Percentiles rank a stretch among this genome's conserved stretches.
phyloP scores from a whole-genome alignment of 257 asterid species.

The Solanum appendiculatum region DNA sequence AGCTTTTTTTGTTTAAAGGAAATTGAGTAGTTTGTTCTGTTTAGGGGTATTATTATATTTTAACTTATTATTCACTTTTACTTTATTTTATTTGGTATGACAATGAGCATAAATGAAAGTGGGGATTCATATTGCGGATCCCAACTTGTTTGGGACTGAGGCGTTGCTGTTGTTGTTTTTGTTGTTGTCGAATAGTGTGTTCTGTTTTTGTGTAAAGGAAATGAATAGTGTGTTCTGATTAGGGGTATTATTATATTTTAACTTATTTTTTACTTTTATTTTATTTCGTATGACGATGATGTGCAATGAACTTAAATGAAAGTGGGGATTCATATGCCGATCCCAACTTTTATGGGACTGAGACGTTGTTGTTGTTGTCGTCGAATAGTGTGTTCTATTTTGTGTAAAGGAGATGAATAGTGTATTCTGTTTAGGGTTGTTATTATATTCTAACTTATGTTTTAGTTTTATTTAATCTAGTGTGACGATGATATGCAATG shows the following conservation, averaged over 20 bases:
- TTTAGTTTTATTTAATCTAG: not conserved
- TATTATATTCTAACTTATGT: not conserved
- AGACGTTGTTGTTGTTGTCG: not conserved
- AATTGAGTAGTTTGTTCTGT: not conserved
- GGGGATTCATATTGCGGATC: not conserved
- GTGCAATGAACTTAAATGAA: not conserved
- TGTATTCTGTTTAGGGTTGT: not conserved
- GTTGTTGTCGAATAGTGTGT: slow-evolving; percentile 1
- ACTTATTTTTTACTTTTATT: not conserved
- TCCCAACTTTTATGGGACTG: not conserved
- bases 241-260: not conserved
- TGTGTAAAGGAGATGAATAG: slow-evolving; percentile 2
- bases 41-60: not conserved
- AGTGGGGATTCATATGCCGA: not conserved
- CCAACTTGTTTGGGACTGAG: not conserved
- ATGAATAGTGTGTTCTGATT: not conserved
- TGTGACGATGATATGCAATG: not conserved
- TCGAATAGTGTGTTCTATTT: not conserved
- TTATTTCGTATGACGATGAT: not conserved
- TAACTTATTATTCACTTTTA: not conserved
- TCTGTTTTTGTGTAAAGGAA: not conserved
- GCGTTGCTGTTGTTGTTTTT: not conserved
- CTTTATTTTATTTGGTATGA: not conserved
- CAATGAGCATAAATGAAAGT: not conserved
- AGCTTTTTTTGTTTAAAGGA: not conserved